Evolutionary conservation across 1,284 basidiomycete species (phyloP), one percentile per base, ranked within the genome.

Genomic region (Schizopora paradoxa): DNA sequence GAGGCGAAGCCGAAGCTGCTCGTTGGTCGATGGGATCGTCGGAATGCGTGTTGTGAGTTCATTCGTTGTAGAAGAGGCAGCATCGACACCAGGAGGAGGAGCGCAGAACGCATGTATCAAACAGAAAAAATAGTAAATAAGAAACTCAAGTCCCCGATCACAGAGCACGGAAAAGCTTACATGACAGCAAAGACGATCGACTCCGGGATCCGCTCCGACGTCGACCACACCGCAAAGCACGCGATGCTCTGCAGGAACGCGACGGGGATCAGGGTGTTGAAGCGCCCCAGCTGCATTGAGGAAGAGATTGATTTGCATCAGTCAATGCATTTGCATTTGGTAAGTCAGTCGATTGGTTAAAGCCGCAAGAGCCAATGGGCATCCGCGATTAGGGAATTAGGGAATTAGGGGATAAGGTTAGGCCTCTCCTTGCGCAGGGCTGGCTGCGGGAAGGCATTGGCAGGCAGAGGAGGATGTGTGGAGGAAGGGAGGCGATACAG

Each of bases 191-290:
- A 51, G 18, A 51, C 41, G 14, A 51, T 27, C n/a, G 49, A 39
- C 19, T 51, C 25, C 10, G 45, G 26, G n/a, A 51, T 22, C 5
- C 22, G 26, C 37, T 43, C 43, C 5, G 49, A 47, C 16, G 49
- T 51, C 5, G 45, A 47, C 49, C 49, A 51, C 28, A 51, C 47
- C n/a, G 49, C 49, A 23, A 51, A 40, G 21, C 44, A 37, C 8
- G 45, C 26, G n/a, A 47, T 39, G 14, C 43, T 29, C 33, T 51
- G 49, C 16, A 51, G 7, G 10, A 29, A 14, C 6, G 49, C 45
- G 14, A 51, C 27, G 14, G 45, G 45, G 13, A 51, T 34, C 1
- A 51, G 26, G 13, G 49, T 47, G 26, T 51, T 51, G 34, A 51
- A 51, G n/a, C 49, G 40, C 6, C 49, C 49, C 10, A 51, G 36